Conservation (phyloP, 164 flowering plant genomes). For the Magnolia kwangsiensis region DNA sequence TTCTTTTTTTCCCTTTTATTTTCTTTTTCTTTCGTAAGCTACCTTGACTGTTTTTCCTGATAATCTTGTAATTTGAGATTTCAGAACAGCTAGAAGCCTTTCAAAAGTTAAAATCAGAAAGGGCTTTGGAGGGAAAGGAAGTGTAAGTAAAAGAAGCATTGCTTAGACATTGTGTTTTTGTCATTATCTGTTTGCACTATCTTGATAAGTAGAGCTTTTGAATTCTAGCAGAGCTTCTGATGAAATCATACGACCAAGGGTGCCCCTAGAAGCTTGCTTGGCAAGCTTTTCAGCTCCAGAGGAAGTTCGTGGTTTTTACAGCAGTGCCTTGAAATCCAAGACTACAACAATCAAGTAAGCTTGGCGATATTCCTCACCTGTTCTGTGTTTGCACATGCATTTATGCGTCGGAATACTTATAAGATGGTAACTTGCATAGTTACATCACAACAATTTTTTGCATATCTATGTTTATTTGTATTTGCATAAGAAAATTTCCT, state of each 20-base stretch:
- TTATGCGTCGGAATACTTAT: neutral
- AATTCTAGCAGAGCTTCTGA: too few species aligned
- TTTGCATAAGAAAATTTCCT: too few species aligned
- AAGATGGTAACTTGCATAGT: neutral
- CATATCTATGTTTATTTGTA: too few species aligned
- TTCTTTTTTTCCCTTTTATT: too few species aligned
- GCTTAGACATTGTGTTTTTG: neutral
- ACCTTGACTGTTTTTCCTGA: slow-evolving; percentile 5
- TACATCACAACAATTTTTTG: too few species aligned
- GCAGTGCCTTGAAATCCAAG: too few species aligned
- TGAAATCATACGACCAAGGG: too few species aligned
- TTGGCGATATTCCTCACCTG: too few species aligned
- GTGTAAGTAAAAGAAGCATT: slow-evolving; percentile 53
- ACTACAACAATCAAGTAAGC: too few species aligned
- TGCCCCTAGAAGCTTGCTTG: too few species aligned
- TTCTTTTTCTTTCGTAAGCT: neutral
- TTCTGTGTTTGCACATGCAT: neutral
- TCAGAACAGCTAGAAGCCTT: slow-evolving; percentile 79
- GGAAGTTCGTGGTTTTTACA: too few species aligned
- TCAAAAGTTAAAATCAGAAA: slow-evolving; percentile 62
- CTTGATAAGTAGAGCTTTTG: slow-evolving; percentile 5
- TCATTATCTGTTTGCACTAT: neutral
- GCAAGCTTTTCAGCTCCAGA: too few species aligned
- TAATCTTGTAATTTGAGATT: slow-evolving; percentile 13
- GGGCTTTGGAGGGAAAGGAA: slow-evolving; percentile 56